Evolutionary conservation across 2,329 filamentous ascomycete species (phyloP).

Genomic region (Colletotrichum cordylinicola): DNA sequence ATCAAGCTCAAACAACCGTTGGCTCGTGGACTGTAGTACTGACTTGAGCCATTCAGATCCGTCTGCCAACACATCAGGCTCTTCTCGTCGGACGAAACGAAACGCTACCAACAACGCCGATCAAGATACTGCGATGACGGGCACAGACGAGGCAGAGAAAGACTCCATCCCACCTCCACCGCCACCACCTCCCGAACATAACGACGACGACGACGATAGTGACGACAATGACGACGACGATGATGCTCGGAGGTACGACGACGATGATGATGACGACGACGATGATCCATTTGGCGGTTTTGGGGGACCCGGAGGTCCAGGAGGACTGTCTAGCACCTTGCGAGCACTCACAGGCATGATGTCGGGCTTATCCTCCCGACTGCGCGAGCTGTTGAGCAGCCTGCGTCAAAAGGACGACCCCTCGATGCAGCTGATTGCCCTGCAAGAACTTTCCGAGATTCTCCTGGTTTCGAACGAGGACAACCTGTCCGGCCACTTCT

Average conservation of each 20-base stretch:
- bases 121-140: slow-evolving; percentile 74
- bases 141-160: slow-evolving; percentile 63
- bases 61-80: slow-evolving; percentile 39
- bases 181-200: slow-evolving; percentile 41
- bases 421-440: slow-evolving; percentile 86
- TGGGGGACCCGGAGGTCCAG: slow-evolving; percentile 67
- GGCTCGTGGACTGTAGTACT: background rate
- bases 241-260: slow-evolving; percentile 31
- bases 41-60: slow-evolving; percentile 33
- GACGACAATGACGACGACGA: slow-evolving; percentile 61
- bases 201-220: slow-evolving; percentile 46
- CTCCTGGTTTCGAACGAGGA: slow-evolving; percentile 96
- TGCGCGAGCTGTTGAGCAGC: slow-evolving; percentile 78
- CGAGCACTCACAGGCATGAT: slow-evolving; percentile 91
- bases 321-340: slow-evolving; percentile 79
- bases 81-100: slow-evolving; percentile 59
- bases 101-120: slow-evolving; percentile 54
- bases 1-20: background rate
- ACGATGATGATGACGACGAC: slow-evolving; percentile 75
- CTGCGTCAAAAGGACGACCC: slow-evolving; percentile 85
- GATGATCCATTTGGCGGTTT: slow-evolving; percentile 71
- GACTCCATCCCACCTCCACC: slow-evolving; percentile 48
- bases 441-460: slow-evolving; percentile 93
- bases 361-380: slow-evolving; percentile 78
- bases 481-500: slow-evolving; percentile 93